Evolutionary conservation across 2,329 filamentous ascomycete genomes (phyloP), one percentile per base, ranked within the genome.

Genomic region (Neoscytalidium dimidiatum): DNA sequence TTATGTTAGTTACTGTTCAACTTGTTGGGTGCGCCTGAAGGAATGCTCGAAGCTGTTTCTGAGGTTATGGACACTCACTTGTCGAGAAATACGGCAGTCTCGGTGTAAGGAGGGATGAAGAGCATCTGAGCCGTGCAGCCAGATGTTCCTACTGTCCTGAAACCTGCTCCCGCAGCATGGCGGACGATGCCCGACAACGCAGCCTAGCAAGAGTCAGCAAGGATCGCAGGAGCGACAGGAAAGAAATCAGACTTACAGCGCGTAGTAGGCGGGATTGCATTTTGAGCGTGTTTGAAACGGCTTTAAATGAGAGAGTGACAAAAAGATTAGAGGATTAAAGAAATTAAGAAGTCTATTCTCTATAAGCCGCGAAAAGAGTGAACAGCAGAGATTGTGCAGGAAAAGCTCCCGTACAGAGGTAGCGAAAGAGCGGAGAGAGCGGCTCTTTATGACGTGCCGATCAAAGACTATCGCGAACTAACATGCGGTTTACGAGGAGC

Each of bases 81-180:
- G 53, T 68, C 67, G 6, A 68, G 65, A 26, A 68, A 68, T 0
- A 68, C 64, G 5, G 66, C 67, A 14, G 56, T 68, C 3, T 68
- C 63, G 9, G 67, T 68, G 23, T 62, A 67, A 1, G 67, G 66
- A 31, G 63, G 67, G 11, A 67, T 60, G 19, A 68, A 68, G 13
- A 51, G 44, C 67, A 68, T 67, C 53, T 68, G 67, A 3, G 53
- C 63, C 17, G 62, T 51, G 31, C 65, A 67, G 35, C 67, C 67
- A 9, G 66, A 68, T 17, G 67, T 64, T 17, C 67, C 67, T 2
- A 67, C 63, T 48, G 67, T 68, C n/a, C 67, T 58, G 33, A 67
- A 68, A 8, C 67, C 63, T 8, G 66, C 53, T 8, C 51, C 62
- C n/a, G 62, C 52, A 21, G 51, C 62, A 38, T 64, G 41, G 19